Percentiles rank a stretch among this genome's conserved stretches.
phyloP scores from a whole-genome alignment of 1,284 basidiomycete species.

The Melanopsichium pennsylvanicum region DNA sequence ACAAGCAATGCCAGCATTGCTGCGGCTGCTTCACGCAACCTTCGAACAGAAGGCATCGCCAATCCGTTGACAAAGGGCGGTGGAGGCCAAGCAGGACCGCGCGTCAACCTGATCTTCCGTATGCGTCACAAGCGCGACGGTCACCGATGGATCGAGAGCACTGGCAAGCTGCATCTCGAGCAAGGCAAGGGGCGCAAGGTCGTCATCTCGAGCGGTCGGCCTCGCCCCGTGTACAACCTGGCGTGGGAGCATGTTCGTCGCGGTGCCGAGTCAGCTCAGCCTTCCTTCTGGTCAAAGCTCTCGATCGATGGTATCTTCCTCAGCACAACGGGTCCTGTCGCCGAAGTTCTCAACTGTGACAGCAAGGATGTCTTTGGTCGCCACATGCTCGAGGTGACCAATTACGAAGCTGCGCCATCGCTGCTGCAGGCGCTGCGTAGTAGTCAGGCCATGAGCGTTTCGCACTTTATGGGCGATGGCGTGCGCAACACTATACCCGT shows the following conservation, averaged over 20 bases:
- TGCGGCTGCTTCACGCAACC: conserved; percentile 55
- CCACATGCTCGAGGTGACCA: conserved; percentile 49
- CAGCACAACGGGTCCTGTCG: conserved; percentile 40
- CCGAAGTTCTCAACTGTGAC: conserved; percentile 47
- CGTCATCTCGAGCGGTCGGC: conserved; percentile 57
- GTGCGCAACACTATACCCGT: conserved; percentile 36
- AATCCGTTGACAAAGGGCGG: conserved; percentile 60
- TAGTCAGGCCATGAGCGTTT: conserved; percentile 44
- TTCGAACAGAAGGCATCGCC: conserved; percentile 47
- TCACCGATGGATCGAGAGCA: conserved; percentile 59
- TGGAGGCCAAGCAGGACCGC: conserved; percentile 59
- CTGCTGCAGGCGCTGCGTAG: conserved; percentile 49
- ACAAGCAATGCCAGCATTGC: conserved; percentile 66
- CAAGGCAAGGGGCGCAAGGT: conserved; percentile 63
- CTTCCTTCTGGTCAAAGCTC: conserved; percentile 59
- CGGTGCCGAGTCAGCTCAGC: conserved; percentile 33
- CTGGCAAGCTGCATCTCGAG: conserved; percentile 61
- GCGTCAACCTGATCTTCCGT: conserved; percentile 58
- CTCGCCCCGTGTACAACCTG: conserved; percentile 57
- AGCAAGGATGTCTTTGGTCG: conserved; percentile 45
- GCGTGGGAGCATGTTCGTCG: conserved; percentile 53
- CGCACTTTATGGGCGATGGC: conserved; percentile 52
- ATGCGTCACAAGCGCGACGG: conserved; percentile 58
- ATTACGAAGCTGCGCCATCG: conserved; percentile 50
- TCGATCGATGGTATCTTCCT: conserved; percentile 57